Base-by-base conservation (phyloP, 2,329 filamentous ascomycete species). In the Biscogniauxia sp. region DNA sequence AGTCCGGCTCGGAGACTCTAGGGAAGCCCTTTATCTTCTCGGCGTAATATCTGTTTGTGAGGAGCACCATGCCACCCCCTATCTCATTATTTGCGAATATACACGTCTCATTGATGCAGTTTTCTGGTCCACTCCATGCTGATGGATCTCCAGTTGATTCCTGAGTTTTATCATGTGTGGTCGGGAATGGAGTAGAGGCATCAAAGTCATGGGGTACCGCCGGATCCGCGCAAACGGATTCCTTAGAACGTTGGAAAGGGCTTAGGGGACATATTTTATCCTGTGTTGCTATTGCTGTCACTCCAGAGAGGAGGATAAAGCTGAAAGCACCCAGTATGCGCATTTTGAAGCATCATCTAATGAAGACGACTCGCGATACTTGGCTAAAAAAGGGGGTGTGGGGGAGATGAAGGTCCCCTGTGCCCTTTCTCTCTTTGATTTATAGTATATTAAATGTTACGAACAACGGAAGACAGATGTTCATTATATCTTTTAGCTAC, bases 31-130 rank as follows among this genome's bases (percentile, higher is more conserved):
- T 62, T 26, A 65, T 64, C 17, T 66, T 61, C 7, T 41, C 28
- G 20, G 69, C 69, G n/a, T 71, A 63, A 4, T 58, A 54, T 54
- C 64, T 58, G 20, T 62, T 68, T 7, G 70, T 71, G 32, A 72
- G 52, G 7, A 72, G 61, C 11, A 68, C 61, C 20, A 68, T 62
- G 3, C 70, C 70, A 6, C 68, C 68, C 17, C 65, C 66, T 20
- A 67, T 57, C 2, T 41, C 56, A 17, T 57, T 20, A 53, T 70
- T 67, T 23, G 63, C 65, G 57, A 68, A 72, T 2, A 72, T 53
- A 54, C 70, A 72, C 6, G 69, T 69, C 8, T 61, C 61, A 49
- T 69, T 67, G 5, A 66, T 60, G 57, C 70, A 72, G 41, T 68
- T n/a, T 2, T 65, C 64, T 15, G 69, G 67, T 1, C 68, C 70